These are phyloP conservation scores for Tetracentron sinense DNA, from an alignment of 164 flowering plant species.

Conservation along the genomic window DNA sequence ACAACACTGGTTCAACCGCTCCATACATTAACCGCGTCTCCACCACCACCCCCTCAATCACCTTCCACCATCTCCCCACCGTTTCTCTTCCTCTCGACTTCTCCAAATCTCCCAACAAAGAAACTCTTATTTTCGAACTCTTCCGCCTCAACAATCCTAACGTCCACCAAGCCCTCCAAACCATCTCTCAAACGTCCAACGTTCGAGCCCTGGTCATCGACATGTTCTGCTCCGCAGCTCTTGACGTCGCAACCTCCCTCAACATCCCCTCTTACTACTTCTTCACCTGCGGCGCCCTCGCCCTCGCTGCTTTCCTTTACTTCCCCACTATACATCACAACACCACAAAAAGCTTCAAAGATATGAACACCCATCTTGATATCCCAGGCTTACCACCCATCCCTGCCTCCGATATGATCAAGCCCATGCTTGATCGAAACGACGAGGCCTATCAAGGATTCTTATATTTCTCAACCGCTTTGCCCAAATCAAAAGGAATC, in stretches of 20 bases:
- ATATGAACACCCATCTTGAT: conserved; percentile 7
- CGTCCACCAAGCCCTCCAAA: conserved; percentile 21
- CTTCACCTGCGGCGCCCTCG: conserved; percentile 19
- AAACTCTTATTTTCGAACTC: conserved; percentile 11
- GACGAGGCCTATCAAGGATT: conserved; percentile 3
- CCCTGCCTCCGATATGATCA: conserved; percentile 7
- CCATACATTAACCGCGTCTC: conserved; percentile 23
- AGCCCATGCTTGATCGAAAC: conserved; percentile 1
- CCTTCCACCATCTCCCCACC: conserved; percentile 28
- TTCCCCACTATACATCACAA: conserved; percentile 17
- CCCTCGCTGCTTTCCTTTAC: conserved; percentile 18
- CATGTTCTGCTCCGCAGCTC: conserved; percentile 27
- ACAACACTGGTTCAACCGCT: conserved; percentile 14
- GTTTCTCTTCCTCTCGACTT: neutral
- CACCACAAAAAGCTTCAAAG: conserved; percentile 20
- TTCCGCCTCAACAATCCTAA: conserved; percentile 28
- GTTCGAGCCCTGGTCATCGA: conserved; percentile 32
- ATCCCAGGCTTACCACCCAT: conserved; percentile 19
- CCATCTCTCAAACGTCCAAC: conserved; percentile 18
- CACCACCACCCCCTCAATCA: no score
- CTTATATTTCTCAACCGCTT: neutral
- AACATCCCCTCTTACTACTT: conserved; percentile 24
- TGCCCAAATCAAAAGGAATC: conserved; percentile 14
- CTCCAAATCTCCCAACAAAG: conserved; percentile 13
- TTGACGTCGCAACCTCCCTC: conserved; percentile 17